These are phyloP conservation scores for Erodium texanum DNA, from an alignment of 441 rosid genomes.

Conservation along the genomic window DNA sequence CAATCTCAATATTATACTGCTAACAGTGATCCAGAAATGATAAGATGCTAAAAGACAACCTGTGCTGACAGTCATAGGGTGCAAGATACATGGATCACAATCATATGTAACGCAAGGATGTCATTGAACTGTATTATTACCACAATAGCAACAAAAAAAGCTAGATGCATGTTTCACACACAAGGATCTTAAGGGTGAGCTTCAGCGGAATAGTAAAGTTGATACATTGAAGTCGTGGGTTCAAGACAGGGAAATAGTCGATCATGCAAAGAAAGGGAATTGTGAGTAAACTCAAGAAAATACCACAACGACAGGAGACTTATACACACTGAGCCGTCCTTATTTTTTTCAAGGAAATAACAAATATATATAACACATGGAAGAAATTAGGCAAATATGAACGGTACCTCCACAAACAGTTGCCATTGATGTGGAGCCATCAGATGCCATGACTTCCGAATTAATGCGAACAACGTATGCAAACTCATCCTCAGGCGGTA, in stretches of 20 bases:
- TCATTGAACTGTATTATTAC: not conserved
- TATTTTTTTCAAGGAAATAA: not conserved
- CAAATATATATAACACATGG: not conserved
- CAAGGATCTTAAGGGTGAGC: not conserved
- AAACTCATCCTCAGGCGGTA: constrained; percentile 78
- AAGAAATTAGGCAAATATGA: constrained; percentile 7
- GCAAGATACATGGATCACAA: not conserved
- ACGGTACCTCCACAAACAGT: constrained; percentile 84
- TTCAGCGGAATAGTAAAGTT: no score
- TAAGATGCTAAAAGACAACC: not conserved
- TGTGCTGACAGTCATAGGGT: not conserved
- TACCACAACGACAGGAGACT: not conserved
- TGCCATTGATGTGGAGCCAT: constrained; percentile 99
- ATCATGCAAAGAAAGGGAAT: constrained; percentile 6
- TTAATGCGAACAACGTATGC: constrained; percentile 76
- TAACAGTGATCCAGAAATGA: not conserved
- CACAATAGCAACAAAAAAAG: not conserved
- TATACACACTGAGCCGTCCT: not conserved
- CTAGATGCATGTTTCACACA: not conserved
- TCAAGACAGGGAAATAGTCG: no score
- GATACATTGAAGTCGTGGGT: no score
- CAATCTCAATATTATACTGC: constrained; percentile 16
- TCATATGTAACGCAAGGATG: not conserved
- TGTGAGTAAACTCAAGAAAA: not conserved
- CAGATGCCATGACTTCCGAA: constrained; percentile 98